Evolutionary conservation across 2,329 filamentous ascomycete species (phyloP), one percentile per base, ranked within the genome.

Genomic region (Penicillium crustosum): DNA sequence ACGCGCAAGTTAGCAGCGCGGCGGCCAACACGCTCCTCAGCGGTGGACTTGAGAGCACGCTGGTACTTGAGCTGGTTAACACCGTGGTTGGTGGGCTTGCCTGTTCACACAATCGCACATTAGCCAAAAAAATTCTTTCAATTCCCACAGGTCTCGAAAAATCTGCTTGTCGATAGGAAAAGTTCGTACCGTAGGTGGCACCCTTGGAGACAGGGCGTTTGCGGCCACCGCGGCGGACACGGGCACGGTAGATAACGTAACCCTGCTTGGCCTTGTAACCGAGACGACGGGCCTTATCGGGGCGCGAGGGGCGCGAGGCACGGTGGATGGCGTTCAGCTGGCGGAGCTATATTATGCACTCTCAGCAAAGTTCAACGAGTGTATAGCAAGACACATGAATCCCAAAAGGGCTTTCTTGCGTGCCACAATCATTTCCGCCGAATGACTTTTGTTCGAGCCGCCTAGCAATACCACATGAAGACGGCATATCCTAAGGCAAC

Each of bases 241-340:
- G 94, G 78, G 95, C 87, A 80, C 94, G 94, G 89, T 99, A 99
- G 89, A 99, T 92, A 79, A 99, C 94, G 86, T 97, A 99, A 82
- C 94, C 94, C 86, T 99, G 94, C 91, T 99, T 99, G 86, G 95
- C 94, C 91, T 99, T 99, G 91, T 99, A 99, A 76, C 94, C 94
- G 74, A 99, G 91, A 82, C 95, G 94, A 83, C 94, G 94, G 79
- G 95, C 94, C 91, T 99, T 99, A 86, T 99, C 95, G 78, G 94
- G 94, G 81, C 94, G 94, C 76, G 93, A 96, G 73, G 94, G 94
- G 76, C 93, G 93, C 76, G 92, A 95, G 78, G 94, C 94, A 81
- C 94, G 93, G 89, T 99, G 94, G 85, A 97, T 94, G 82, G 97
- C 93, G 85, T 97, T 96, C 84, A 97, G 86, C 87, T 97, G 93